These are phyloP conservation scores for Hypoxylon rubiginosum DNA, from an alignment of 2,329 filamentous ascomycete genomes.

Conservation along the genomic window DNA sequence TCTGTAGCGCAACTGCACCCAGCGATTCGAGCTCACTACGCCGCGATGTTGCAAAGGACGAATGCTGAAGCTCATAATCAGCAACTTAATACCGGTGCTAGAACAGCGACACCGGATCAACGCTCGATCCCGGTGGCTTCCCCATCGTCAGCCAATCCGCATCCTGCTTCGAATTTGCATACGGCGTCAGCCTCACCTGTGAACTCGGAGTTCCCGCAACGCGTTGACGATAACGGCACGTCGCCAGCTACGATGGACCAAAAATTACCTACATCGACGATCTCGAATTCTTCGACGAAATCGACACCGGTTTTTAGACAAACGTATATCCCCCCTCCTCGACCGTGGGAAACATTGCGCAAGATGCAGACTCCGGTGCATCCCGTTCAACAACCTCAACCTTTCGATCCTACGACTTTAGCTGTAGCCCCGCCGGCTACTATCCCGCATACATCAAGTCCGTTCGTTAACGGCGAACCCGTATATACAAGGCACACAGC, in stretches of 20 bases:
- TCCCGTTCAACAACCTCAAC: conserved; percentile 24
- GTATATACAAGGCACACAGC: conserved; percentile 40
- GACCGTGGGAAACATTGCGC: conserved; percentile 51
- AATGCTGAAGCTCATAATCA: conserved; percentile 34
- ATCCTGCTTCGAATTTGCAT: conserved; percentile 11
- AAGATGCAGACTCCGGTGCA: conserved; percentile 36
- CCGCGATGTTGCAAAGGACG: conserved; percentile 48
- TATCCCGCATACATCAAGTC: conserved; percentile 10
- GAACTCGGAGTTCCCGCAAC: conserved; percentile 33
- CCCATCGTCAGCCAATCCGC: neutral
- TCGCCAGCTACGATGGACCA: conserved; percentile 1
- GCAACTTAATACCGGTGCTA: conserved; percentile 1
- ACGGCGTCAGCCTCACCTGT: conserved; percentile 20
- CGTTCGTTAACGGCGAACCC: conserved; percentile 21
- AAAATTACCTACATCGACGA: conserved; percentile 6
- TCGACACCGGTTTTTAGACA: conserved; percentile 37
- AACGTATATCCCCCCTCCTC: conserved; percentile 50
- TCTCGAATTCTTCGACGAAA: conserved; percentile 26
- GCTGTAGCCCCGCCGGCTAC: conserved; percentile 12
- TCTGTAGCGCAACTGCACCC: conserved; percentile 47
- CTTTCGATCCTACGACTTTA: conserved; percentile 9
- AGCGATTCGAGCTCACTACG: conserved; percentile 51
- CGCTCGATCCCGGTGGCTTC: neutral
- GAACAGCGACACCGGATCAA: conserved; percentile 8
- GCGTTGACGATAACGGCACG: conserved; percentile 15